phyloP scores from a whole-genome alignment of 2,329 filamentous ascomycete species.

The Tympanopsis confertula region DNA sequence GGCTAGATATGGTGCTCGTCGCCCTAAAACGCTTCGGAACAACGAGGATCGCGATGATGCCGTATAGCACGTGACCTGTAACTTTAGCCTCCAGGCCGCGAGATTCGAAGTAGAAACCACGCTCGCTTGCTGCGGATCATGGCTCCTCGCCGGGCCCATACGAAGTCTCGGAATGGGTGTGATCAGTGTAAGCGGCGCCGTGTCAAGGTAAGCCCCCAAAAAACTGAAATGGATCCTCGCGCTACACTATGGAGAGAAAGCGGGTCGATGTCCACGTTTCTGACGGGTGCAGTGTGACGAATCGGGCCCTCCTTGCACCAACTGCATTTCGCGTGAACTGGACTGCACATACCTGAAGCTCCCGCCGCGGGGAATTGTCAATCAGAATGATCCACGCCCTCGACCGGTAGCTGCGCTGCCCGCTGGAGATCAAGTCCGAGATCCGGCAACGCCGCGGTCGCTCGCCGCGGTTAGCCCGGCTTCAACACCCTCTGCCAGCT shows the following conservation, averaged over 20 bases:
- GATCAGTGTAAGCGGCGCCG: slow-evolving; percentile 20
- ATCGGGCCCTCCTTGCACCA: slow-evolving; percentile 19
- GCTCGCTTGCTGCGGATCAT: too few species aligned
- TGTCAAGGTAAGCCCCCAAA: slow-evolving; percentile 14
- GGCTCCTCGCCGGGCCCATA: slow-evolving; percentile 10
- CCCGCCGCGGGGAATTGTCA: neutral
- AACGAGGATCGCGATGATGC: too few species aligned
- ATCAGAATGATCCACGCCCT: neutral
- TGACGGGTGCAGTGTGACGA: slow-evolving; percentile 18
- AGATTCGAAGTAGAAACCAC: too few species aligned
- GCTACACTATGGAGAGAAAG: too few species aligned
- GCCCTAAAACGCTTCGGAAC: too few species aligned
- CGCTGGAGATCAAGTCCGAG: neutral
- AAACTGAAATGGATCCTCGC: neutral
- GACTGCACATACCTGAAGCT: slow-evolving; percentile 1
- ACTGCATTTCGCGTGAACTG: slow-evolving; percentile 14
- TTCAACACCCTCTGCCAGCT: slow-evolving; percentile 5
- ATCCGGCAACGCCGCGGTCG: neutral
- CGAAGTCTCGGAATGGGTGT: slow-evolving; percentile 19
- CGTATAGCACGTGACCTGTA: too few species aligned
- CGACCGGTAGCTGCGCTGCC: neutral
- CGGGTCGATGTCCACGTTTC: neutral
- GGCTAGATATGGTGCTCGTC: too few species aligned
- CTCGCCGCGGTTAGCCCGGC: neutral
- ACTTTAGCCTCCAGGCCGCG: too few species aligned